These are phyloP conservation scores for Symbiodinium pilosum DNA, from an alignment of 73 alveolate species.

Conservation along the genomic window DNA sequence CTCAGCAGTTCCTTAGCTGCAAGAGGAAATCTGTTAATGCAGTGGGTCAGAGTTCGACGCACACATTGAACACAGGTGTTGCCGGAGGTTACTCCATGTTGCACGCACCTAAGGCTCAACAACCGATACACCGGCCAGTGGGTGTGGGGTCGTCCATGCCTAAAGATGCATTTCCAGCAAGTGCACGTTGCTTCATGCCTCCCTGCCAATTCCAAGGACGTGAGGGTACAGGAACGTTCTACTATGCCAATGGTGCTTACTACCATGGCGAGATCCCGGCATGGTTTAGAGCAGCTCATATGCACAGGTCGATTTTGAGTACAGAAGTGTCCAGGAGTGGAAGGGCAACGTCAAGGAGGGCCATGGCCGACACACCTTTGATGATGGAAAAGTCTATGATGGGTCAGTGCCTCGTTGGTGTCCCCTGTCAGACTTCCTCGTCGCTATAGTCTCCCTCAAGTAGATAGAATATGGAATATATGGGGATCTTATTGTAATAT, in stretches of 20 bases:
- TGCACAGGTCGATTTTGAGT: background rate
- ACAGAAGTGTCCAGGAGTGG: slow-evolving; percentile 72
- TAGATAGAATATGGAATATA: too few species aligned
- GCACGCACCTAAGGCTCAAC: slow-evolving; percentile 61
- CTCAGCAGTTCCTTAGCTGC: slow-evolving; percentile 53
- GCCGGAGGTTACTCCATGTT: background rate
- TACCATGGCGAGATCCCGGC: slow-evolving; percentile 57
- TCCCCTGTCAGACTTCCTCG: background rate
- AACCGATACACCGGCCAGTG: slow-evolving; percentile 90
- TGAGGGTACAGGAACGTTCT: slow-evolving; percentile 68
- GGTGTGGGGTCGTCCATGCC: slow-evolving; percentile 59
- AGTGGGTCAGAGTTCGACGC: too few species aligned
- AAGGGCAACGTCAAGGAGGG: slow-evolving; percentile 73
- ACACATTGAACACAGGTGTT: background rate
- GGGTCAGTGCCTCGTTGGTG: background rate
- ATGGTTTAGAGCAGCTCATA: background rate
- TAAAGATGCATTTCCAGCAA: too few species aligned
- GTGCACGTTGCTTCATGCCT: background rate
- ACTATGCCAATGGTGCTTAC: slow-evolving; percentile 80
- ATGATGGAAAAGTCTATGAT: slow-evolving; percentile 60
- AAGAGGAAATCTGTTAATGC: background rate
- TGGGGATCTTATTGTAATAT: too few species aligned
- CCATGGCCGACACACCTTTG: slow-evolving; percentile 82
- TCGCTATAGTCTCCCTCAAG: too few species aligned
- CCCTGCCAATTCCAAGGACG: too few species aligned